Base-by-base conservation (phyloP, 306 rosid species). In the Rubus parviflorus region DNA sequence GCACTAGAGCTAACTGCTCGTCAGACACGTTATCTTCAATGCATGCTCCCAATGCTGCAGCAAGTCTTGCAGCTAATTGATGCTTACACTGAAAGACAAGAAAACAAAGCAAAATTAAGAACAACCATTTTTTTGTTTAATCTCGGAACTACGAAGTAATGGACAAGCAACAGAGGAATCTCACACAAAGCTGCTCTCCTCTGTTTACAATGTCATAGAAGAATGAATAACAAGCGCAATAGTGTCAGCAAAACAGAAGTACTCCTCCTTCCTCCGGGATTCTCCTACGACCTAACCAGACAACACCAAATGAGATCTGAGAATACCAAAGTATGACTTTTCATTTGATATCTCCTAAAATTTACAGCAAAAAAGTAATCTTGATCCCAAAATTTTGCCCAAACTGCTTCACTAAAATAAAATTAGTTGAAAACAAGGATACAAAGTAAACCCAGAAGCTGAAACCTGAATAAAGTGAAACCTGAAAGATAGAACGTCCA, bases 161-260 rank as follows among this genome's bases (percentile, higher is more conserved):
- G 72, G 49, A 75, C 3, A 75, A 63, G 79, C 58, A 78, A 49
- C 60, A 46, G 66, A 52, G 8, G 13, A 72, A 73, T n/a, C 97
- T 87, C 81, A 88, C 98, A 82, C 93, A 92, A 54, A 94, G 95
- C 54, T 92, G 98, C 64, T 94, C 97, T 77, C 92, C 92, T 85
- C 93, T 89, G 81, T 89, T 94, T 19, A 92, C 92, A 78, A 85
- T 86, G 74, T 90, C 97, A 58, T 86, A 92, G 88, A 89, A 92
- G 92, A 94, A 94, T n/a, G 97, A 90, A 82, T 89, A 89, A 73
- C 97, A 94, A 30, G 86, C 89, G 42, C 98, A 94, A 47, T 83
- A 94, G 79, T 86, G 86, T 71, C 91, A 38, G 97, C 83, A 79
- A 94, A 92, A 80, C 97, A 90, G 25, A 89, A 80, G 81, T 90